Conservation (phyloP, 495 filamentous ascomycete genomes). For the Penicillium samsonianum region DNA sequence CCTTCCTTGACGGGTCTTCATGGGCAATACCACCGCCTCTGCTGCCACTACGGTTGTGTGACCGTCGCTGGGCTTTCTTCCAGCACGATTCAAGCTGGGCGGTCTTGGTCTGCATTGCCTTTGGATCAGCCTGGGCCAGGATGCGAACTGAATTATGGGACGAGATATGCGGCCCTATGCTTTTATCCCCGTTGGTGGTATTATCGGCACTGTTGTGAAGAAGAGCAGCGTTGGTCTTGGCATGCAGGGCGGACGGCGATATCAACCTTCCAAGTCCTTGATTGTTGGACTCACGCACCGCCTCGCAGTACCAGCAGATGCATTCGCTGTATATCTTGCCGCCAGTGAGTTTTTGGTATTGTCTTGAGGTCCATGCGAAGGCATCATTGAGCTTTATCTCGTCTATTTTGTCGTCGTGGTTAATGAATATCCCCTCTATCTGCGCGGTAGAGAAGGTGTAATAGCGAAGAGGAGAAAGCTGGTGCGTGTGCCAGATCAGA, state of each 20-base stretch:
- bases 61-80: not conserved
- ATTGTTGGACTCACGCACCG: conserved; percentile 23
- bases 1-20: not conserved
- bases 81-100: not conserved
- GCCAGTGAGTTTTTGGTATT: conserved; percentile 60
- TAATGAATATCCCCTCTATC: conserved; percentile 54
- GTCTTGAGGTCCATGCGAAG: conserved; percentile 75
- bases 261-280: conserved; percentile 3
- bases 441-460: conserved; percentile 50
- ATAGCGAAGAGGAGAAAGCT: conserved; percentile 65
- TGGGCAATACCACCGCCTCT: not conserved
- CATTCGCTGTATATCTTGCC: conserved; percentile 75
- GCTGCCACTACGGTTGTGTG: not conserved
- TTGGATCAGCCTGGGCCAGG: not conserved
- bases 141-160: conserved; percentile 7
- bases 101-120: not conserved
- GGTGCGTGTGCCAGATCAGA: conserved; percentile 72
- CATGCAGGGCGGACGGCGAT: not conserved
- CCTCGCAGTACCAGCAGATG: conserved; percentile 91
- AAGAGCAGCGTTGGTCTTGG: conserved; percentile 1
- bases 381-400: conserved; percentile 59
- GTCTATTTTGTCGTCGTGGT: conserved; percentile 85
- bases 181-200: not conserved
- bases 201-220: not conserved
- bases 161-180: not conserved